Conservation (phyloP, 2,329 filamentous ascomycete genomes). For the Penicillium sp. region DNA sequence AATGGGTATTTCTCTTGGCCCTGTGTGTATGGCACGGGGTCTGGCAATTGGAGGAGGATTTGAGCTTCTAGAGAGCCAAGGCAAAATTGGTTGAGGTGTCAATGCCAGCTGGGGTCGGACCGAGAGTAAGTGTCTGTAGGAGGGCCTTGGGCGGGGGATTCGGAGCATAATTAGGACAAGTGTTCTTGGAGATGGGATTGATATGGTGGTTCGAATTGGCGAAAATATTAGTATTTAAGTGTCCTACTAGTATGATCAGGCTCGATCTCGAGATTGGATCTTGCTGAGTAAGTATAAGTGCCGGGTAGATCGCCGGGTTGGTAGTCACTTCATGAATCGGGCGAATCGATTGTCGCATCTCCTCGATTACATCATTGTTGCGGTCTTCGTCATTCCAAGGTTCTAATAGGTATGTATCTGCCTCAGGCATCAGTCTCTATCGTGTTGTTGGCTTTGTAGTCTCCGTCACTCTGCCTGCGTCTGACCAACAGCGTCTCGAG, state of each 20-base stretch:
- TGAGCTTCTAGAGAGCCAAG: neutral
- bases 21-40: neutral
- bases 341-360: neutral
- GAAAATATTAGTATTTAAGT: neutral
- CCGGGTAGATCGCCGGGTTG: too few species aligned
- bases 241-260: neutral
- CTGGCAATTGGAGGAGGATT: too few species aligned
- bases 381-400: neutral
- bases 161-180: slow-evolving; percentile 5
- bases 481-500: neutral
- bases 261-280: neutral
- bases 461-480: neutral
- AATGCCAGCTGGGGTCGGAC: neutral
- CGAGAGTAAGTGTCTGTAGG: slow-evolving; percentile 1
- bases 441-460: neutral
- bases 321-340: too few species aligned
- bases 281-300: neutral
- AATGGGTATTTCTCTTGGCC: neutral
- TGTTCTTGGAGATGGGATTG: neutral
- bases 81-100: neutral
- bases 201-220: neutral
- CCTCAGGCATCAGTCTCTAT: neutral
- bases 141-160: neutral
- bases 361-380: neutral
- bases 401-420: neutral